Evolutionary conservation across 1,284 basidiomycete species (phyloP), one percentile per base, ranked within the genome.

Genomic region (Cutaneotrichosporon mucoides): DNA sequence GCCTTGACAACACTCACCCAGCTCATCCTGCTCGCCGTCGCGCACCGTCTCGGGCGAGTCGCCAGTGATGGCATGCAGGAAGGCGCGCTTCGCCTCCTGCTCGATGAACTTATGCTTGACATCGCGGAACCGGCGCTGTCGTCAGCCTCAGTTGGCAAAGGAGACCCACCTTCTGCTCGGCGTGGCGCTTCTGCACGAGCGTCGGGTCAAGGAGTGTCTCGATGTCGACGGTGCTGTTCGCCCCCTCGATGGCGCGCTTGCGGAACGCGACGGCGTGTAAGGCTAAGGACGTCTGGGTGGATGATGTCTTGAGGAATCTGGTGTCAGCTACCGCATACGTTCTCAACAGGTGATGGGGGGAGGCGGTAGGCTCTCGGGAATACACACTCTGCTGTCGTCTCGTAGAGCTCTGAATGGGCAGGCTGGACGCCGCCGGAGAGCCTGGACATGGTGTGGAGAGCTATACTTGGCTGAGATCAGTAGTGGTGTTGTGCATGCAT

Each of bases 91-190:
- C 4, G 90, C 88, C 66, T 90, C 89, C 74, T 90, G 88, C 68
- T 92, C 89, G 24, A 92, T 79, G 68, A 89, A 91, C 64, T 88
- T 87, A 69, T 89, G 90, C 75, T 92, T 92, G 33, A 92, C 83
- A 66, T 88, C 87, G n/a, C 88, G 82, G 44, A 92, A 82, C 70
- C 86, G 88, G 3, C 86, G 82, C 64, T 77, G 11, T 24, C 11
- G 36, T 48, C 38, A 48, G 45, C 35, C 24, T 24, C 24, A 8
- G 9, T 7, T n/a, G 3, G 6, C n/a, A 24, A 24, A 24, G 24
- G 24, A 24, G 24, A 48, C 44, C 9, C 45, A 55, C 53, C 24
- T 55, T 55, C n/a, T 43, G 43, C 37, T 45, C 33, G 15, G 24
- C 38, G 6, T 43, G 53, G 5, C 15, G 43, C 9, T 41, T 43